Base-by-base conservation (phyloP, 1,139 yeast genomes). In the Debaryomyces sp. region DNA sequence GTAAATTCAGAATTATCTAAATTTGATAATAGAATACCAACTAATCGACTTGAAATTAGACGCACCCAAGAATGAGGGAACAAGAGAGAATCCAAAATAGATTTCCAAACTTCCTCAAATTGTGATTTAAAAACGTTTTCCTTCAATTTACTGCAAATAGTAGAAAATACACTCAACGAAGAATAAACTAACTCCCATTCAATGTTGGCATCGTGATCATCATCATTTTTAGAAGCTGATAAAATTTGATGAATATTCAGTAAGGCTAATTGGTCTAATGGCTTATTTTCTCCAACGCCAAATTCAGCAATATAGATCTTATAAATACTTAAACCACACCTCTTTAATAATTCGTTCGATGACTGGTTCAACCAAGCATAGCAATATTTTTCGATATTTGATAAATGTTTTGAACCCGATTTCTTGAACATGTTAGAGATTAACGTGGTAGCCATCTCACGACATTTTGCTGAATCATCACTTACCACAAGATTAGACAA, bases 51-150 rank as follows among this genome's bases (percentile, higher is more conserved):
- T 0, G 96, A 71, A 5, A 81, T 73, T 48, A 88, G 73, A 60
- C 98, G 82, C 10, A 92, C 87, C 98, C 98, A 92, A 0, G 96
- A 78, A 64, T 92, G 98, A 2, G 97, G 97, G 64, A 82, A 94
- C 46, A 92, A 71, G 52, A 91, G 71, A 23, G 84, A 70, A 10
- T 77, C 78, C 26, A 82, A 73, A 5, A 87, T 70, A 18, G 69
- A 66, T 10, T 63, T 60, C 94, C 95, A 87, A 10, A 80, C 57
- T 1, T 41, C 43, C 33, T 66, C 72, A 56, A 66, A 77, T 1
- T 49, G 50, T 1, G 52, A 45, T 18, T 52, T 58, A 23, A 77
- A 67, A 49, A 77, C 76, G 1, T 60, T 55, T 13, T 64, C 66
- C 38, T 66, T 67, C 43, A 65, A 55, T 9, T 59, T 58, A 7